These are phyloP conservation scores for Mucor velutinosus DNA, from an alignment of 371 early-diverging fungal genomes.

Conservation along the genomic window DNA sequence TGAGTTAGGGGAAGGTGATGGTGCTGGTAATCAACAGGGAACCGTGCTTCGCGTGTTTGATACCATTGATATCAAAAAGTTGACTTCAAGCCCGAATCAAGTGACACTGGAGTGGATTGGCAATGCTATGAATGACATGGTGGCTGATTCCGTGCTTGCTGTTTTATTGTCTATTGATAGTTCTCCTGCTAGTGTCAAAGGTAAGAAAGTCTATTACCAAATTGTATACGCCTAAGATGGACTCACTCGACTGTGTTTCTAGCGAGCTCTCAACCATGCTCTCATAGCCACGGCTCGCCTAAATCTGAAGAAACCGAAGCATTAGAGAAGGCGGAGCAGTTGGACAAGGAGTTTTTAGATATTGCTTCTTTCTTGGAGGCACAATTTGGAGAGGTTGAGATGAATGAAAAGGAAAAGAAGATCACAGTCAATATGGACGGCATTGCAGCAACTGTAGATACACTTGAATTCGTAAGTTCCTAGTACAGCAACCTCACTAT, in stretches of 20 bases:
- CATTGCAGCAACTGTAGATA: slow-evolving; percentile 44
- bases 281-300: slow-evolving; percentile 29
- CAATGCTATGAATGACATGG: slow-evolving; percentile 91
- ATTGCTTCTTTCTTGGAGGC: slow-evolving; percentile 40
- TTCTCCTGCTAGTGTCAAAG: slow-evolving; percentile 92
- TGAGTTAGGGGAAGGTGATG: slow-evolving; percentile 24
- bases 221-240: too few species aligned
- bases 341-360: slow-evolving; percentile 36
- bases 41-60: slow-evolving; percentile 71
- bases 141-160: slow-evolving; percentile 92
- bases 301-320: slow-evolving; percentile 18
- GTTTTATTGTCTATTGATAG: slow-evolving; percentile 85
- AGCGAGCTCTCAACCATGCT: slow-evolving; percentile 48
- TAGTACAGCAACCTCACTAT: not conserved
- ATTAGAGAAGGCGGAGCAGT: slow-evolving; percentile 22
- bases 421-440: slow-evolving; percentile 50
- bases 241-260: not conserved
- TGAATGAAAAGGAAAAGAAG: slow-evolving; percentile 44
- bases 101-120: slow-evolving; percentile 92
- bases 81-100: slow-evolving; percentile 51
- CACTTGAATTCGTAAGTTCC: slow-evolving; percentile 45
- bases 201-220: slow-evolving; percentile 12
- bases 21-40: slow-evolving; percentile 31
- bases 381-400: slow-evolving; percentile 45
- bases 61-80: slow-evolving; percentile 71